Conservation (phyloP, 257 asterid genomes). For the Cordia subcordata region DNA sequence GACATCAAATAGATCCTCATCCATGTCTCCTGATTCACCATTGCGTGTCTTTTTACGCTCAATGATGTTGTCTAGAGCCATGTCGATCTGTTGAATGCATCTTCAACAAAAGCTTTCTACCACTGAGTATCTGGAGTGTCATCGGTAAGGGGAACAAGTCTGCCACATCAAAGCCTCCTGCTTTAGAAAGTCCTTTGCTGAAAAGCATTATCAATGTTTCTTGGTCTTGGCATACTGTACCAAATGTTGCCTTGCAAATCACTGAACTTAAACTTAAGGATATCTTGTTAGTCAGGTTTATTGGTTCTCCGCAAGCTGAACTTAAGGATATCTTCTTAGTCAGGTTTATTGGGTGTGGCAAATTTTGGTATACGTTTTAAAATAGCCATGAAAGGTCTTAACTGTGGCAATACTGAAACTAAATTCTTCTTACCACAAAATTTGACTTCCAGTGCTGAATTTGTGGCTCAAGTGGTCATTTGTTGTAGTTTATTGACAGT, state of each 20-base stretch:
- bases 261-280: background rate
- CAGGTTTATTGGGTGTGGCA: no score
- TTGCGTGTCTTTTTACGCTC: background rate
- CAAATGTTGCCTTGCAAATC: background rate
- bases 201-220: background rate
- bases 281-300: slow-evolving; percentile 7
- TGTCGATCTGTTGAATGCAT: background rate
- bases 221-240: background rate
- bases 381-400: no score
- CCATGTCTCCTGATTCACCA: background rate
- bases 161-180: slow-evolving; percentile 10
- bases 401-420: no score
- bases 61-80: slow-evolving; percentile 5
- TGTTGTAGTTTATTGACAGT: no score
- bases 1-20: slow-evolving; percentile 16
- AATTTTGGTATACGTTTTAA: no score
- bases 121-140: slow-evolving; percentile 1
- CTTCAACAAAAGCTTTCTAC: slow-evolving; percentile 2
- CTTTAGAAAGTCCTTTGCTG: background rate
- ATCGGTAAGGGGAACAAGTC: slow-evolving; percentile 10
- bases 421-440: no score
- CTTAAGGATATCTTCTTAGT: no score
- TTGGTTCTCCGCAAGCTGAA: background rate
- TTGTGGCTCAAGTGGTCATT: no score
- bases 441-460: no score